Base-by-base conservation (phyloP, 495 filamentous ascomycete genomes). In the Aspergillus nanangensis region DNA sequence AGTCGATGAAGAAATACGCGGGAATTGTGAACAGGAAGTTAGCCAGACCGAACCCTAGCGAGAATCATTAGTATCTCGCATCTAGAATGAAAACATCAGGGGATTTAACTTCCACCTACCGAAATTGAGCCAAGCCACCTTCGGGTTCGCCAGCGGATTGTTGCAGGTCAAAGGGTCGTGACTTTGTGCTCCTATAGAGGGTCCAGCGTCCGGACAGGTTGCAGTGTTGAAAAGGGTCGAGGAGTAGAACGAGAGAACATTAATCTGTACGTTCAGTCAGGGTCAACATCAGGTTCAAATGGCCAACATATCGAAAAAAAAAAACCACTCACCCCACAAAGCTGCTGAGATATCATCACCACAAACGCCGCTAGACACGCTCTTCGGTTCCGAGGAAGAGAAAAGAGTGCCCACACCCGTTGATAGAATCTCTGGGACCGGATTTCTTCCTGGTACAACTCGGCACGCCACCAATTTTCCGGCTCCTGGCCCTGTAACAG, bases 211-310 rank as follows among this genome's bases (percentile, higher is more conserved):
- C 0, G 35, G 81, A 81, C 51, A 78, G 78, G 0, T 80, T 81
- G 4, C 74, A 75, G 75, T 21, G 76, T 72, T 51, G 67, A 86
- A 88, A 13, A 88, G 62, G 9, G 78, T 79, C 3, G 77, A 77
- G 0, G 76, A 80, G 65, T 88, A 90, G 70, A 88, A 88, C 20
- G 85, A 79, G 17, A 87, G 83, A 58, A 87, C 80, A 62, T 86
- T 87, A 58, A 84, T 80, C 53, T 56, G n/a, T 11, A 3, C 5
- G n/a, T 5, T 27, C 14, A 29, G 33, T 25, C 13, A 43, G 20
- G 15, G 21, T 2, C 31, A 31, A 4, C 17, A 1, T 11, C 3
- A 37, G 1, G n/a, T 2, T 20, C 1, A 39, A 1, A 17, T 5
- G 20, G 14, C 7, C 21, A 31, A 18, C n/a, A n/a, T n/a, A n/a